Percentiles rank a stretch among this genome's conserved stretches.
Conservation (phyloP, 108 stramenopile species). For the Discostella stelligeroides region DNA sequence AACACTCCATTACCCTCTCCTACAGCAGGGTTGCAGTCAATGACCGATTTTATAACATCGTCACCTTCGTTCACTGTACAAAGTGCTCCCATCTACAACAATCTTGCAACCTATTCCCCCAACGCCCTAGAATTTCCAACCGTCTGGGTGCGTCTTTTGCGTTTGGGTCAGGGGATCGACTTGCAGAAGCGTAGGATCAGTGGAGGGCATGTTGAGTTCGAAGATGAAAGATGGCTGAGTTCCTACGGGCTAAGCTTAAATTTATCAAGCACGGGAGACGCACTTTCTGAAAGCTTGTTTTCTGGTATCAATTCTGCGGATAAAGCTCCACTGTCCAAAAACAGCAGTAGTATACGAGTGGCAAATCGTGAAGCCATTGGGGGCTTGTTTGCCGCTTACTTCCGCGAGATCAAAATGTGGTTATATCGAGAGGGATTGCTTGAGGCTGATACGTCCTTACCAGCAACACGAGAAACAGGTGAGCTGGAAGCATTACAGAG, state of each 20-base stretch:
- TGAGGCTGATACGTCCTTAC: conserved; percentile 63
- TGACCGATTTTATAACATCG: conserved; percentile 32
- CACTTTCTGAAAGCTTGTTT: conserved; percentile 75
- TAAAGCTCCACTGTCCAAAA: conserved; percentile 29
- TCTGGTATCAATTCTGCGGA: conserved; percentile 51
- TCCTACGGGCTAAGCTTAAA: conserved; percentile 87
- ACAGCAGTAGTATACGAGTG: conserved; percentile 27
- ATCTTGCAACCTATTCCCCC: conserved; percentile 51
- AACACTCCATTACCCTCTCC: conserved; percentile 22
- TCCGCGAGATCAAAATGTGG: conserved; percentile 88
- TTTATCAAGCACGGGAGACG: conserved; percentile 81
- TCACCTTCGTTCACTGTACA: conserved; percentile 31
- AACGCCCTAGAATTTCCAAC: conserved; percentile 74
- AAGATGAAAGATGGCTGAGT: conserved; percentile 82
- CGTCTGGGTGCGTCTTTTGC: conserved; percentile 70
- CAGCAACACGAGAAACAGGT: conserved; percentile 49
- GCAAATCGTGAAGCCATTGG: conserved; percentile 68
- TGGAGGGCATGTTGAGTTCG: conserved; percentile 89
- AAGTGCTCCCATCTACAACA: conserved; percentile 11
- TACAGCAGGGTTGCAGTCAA: conserved; percentile 19
- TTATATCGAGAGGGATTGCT: conserved; percentile 82
- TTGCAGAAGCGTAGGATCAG: conserved; percentile 84
- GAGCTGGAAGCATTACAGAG: conserved; percentile 78
- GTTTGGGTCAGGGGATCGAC: conserved; percentile 88
- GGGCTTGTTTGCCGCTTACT: conserved; percentile 69